Conservation (phyloP, 441 rosid genomes). For the Pelargonium australe region DNA sequence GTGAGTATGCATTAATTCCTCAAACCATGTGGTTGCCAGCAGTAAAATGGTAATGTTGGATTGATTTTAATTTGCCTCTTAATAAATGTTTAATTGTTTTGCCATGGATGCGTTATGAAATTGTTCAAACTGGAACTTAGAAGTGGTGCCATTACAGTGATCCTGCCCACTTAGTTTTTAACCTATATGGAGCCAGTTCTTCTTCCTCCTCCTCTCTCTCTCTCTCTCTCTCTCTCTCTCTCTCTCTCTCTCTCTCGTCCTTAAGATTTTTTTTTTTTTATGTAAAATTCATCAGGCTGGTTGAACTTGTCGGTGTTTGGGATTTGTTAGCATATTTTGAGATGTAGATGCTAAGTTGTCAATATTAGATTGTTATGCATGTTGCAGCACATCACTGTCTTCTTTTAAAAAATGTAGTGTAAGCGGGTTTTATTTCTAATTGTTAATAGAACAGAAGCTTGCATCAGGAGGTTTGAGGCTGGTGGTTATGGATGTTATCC, state of each 20-base stretch:
- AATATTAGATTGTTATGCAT: background rate
- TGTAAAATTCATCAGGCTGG: background rate
- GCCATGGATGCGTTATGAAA: conserved; percentile 15
- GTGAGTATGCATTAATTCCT: conserved; percentile 88
- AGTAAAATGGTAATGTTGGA: conserved; percentile 62
- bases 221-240: too few species aligned
- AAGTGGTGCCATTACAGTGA: too few species aligned
- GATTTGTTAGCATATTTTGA: background rate
- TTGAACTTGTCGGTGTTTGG: background rate
- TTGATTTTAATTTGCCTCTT: conserved; percentile 10
- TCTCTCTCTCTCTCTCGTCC: too few species aligned
- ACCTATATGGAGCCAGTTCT: background rate
- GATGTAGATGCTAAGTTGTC: background rate
- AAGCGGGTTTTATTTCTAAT: background rate
- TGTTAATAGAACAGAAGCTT: background rate
- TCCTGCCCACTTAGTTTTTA: background rate
- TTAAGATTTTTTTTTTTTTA: background rate
- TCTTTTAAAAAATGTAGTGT: background rate
- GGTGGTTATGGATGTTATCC: background rate
- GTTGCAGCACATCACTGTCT: background rate
- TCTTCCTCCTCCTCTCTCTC: too few species aligned
- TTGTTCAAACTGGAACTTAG: background rate
- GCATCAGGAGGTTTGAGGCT: background rate
- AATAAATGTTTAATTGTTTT: background rate
- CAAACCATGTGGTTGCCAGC: conserved; percentile 95